Percentiles rank a stretch among this genome's conserved stretches.
Evolutionary conservation across 208 protist species (phyloP).

Genomic region (Leishmania braziliensis): DNA sequence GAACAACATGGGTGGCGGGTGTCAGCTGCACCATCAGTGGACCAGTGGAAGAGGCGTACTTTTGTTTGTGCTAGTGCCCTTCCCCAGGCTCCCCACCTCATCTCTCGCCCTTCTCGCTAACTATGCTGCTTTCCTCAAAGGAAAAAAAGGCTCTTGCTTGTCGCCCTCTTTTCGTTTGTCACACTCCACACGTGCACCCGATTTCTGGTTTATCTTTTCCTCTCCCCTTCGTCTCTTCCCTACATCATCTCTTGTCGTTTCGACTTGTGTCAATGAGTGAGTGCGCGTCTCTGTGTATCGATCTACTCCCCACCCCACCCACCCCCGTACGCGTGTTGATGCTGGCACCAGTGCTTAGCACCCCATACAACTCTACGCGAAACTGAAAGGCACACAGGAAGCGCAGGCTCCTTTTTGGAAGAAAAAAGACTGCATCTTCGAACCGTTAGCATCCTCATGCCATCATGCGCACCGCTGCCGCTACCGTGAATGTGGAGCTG

Average conservation of each 20-base stretch:
- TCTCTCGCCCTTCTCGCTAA: background rate
- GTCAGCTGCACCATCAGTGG: background rate
- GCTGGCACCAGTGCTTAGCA: background rate
- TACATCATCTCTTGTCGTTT: background rate
- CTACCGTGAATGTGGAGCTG: constrained; percentile 74
- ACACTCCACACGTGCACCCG: background rate
- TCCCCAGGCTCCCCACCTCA: background rate
- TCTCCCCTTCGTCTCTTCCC: background rate
- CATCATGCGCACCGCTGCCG: constrained; percentile 25
- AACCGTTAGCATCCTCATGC: background rate
- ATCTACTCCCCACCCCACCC: background rate
- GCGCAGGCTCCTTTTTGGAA: background rate
- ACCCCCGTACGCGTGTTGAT: background rate
- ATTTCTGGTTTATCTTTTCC: background rate
- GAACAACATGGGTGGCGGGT: background rate
- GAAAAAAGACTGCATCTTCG: background rate
- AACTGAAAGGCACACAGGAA: background rate
- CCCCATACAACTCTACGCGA: background rate
- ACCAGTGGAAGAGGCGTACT: background rate
- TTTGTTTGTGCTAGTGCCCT: background rate
- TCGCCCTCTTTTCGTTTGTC: background rate
- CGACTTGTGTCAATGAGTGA: background rate
- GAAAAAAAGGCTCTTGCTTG: background rate
- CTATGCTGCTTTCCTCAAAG: background rate
- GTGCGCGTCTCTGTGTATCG: background rate